A percentile compares a stretch with the other conserved stretches of the same genome.
Evolutionary conservation across 805 yeast species (phyloP).

Genomic region (Blastobotrys peoriensis): DNA sequence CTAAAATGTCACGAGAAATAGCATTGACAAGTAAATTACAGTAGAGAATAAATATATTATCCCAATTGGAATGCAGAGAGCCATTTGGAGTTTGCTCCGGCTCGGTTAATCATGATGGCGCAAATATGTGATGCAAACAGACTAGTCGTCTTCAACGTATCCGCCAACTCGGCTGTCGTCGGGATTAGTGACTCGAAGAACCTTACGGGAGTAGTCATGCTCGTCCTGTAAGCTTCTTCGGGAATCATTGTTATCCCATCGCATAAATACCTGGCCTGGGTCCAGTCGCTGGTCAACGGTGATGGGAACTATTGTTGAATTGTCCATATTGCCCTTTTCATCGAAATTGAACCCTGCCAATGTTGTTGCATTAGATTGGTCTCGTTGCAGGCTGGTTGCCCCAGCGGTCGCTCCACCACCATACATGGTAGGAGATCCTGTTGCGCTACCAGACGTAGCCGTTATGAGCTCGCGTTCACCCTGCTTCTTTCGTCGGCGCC

Average conservation of each 20-base stretch:
- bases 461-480: constrained; percentile 14
- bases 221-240: constrained; percentile 47
- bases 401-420: constrained; percentile 7
- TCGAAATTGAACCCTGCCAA: constrained; percentile 20
- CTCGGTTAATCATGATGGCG: neutral
- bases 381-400: constrained; percentile 9
- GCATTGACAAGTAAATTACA: no score
- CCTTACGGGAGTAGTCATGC: constrained; percentile 51
- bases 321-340: constrained; percentile 25
- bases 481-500: constrained; percentile 24
- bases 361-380: constrained; percentile 17
- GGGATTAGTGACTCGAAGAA: constrained; percentile 50
- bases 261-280: constrained; percentile 48
- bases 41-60: neutral
- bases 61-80: neutral
- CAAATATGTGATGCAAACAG: no score
- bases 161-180: constrained; percentile 12
- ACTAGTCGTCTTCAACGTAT: neutral
- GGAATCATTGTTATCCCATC: constrained; percentile 41
- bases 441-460: constrained; percentile 8
- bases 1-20: no score
- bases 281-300: constrained; percentile 56
- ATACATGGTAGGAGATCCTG: constrained; percentile 16
- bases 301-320: constrained; percentile 30
- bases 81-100: neutral